Base-by-base conservation (phyloP, 495 filamentous ascomycete species). In the Aspergillus cristatus region DNA sequence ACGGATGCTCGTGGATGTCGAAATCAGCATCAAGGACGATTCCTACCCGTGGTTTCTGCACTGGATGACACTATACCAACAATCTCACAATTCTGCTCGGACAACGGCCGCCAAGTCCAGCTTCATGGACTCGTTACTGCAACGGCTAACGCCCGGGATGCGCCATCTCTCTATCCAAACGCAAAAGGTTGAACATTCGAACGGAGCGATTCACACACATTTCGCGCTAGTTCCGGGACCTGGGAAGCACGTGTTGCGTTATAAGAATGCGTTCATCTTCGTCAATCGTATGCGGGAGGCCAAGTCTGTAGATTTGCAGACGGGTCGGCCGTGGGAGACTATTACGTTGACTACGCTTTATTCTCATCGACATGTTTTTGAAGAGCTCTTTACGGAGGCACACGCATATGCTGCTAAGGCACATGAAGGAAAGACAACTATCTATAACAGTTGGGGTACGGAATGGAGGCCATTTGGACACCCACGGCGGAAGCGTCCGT, bases 41-140 rank as follows among this genome's bases (percentile, higher is more conserved):
- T 86, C 90, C 10, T 98, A 97, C 58, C 79, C 75, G 38, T 97
- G 91, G 90, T 78, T 97, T 25, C 73, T 98, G 3, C 75, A 85
- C 28, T 98, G 93, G 89, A 84, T 98, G 65, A 84, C 87, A 12
- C 67, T 82, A 18, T 89, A 88, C 40, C 85, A 89, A 31, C 65
- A 69, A 41, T 63, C 69, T 24, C 74, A 75, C 33, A 54, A 50
- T 29, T 41, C 68, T 52, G 35, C 62, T 59, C 48, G 53, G 37
- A 40, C 54, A 12, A 47, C 53, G n/a, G 51, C 58, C 29, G 54
- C 53, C 36, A 65, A 62, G 39, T 35, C 58, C 32, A 63, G 73
- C 18, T 54, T 70, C 2, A 37, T 78, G 40, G 65, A 78, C 25
- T 66, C 63, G 41, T 46, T 78, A 51, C 69, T 73, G 43, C 64